Percentiles rank a stretch among this genome's conserved stretches.
phyloP scores from a whole-genome alignment of 148 eudicot genomes.

The Camellia japonica region DNA sequence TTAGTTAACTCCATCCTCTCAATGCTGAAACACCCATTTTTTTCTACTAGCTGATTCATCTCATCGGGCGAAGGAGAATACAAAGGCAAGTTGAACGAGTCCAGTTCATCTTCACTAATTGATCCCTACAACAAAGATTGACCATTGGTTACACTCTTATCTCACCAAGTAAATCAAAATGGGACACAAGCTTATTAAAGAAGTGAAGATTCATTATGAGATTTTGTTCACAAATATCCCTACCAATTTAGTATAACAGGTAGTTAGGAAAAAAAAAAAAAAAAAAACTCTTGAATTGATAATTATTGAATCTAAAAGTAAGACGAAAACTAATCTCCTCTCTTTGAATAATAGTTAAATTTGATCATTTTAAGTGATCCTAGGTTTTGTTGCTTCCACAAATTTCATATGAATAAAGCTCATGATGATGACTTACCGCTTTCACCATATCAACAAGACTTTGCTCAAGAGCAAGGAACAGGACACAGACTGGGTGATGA shows the following conservation, averaged over 20 bases:
- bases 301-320: not conserved
- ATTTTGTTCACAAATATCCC: not conserved
- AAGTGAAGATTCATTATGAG: too few relatives aligned
- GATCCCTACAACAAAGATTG: not conserved
- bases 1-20: conserved; percentile 1
- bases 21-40: conserved; percentile 17
- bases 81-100: conserved; percentile 18
- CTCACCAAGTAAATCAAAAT: not conserved
- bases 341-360: too few relatives aligned
- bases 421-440: not conserved
- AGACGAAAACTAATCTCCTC: too few relatives aligned
- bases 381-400: too few relatives aligned
- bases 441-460: conserved; percentile 15
- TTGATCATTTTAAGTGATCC: too few relatives aligned
- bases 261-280: not conserved
- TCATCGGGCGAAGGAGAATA: conserved; percentile 8
- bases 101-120: conserved; percentile 5
- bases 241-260: not conserved
- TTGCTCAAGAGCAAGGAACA: not conserved
- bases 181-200: not conserved
- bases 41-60: not conserved
- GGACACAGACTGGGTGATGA: not conserved
- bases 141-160: not conserved
- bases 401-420: not conserved
- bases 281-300: not conserved